Evolutionary conservation across 495 filamentous ascomycete genomes (phyloP).

Genomic region (Daldinia loculata): DNA sequence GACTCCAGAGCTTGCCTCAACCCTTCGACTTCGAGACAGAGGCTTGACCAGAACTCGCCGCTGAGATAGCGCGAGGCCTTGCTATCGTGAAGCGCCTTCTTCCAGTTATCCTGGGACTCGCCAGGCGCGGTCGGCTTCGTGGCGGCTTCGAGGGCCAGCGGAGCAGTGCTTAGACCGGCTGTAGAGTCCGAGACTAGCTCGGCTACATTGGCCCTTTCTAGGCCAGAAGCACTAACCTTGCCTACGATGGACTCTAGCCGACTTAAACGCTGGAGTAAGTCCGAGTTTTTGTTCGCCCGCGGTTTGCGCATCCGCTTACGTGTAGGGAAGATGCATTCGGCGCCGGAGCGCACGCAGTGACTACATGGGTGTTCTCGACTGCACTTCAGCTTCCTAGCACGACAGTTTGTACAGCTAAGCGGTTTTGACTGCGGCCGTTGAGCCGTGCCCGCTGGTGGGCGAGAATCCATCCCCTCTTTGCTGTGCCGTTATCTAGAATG

Average conservation of each 20-base stretch:
- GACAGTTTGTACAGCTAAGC: conserved; percentile 73
- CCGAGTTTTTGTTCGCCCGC: conserved; percentile 51
- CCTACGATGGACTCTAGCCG: conserved; percentile 79
- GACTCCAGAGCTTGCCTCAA: conserved; percentile 52
- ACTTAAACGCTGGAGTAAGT: conserved; percentile 72
- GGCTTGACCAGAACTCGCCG: conserved; percentile 78
- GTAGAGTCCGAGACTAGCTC: neutral
- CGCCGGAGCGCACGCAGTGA: conserved; percentile 73
- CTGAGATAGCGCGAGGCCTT: conserved; percentile 70
- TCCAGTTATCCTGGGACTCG: conserved; percentile 26
- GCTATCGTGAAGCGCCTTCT: conserved; percentile 33
- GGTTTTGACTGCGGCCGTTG: conserved; percentile 47
- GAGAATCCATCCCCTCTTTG: conserved; percentile 18
- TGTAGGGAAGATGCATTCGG: conserved; percentile 78
- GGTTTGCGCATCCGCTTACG: conserved; percentile 58
- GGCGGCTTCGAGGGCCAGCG: conserved; percentile 45
- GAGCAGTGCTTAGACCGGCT: conserved; percentile 17
- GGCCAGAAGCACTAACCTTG: conserved; percentile 43
- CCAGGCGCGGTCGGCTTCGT: conserved; percentile 47
- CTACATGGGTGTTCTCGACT: conserved; percentile 70
- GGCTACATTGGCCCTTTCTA: conserved; percentile 14
- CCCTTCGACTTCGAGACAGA: conserved; percentile 71
- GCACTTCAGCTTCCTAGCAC: conserved; percentile 80
- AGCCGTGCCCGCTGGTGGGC: neutral
- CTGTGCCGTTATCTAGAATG: neutral